Conservation (phyloP, 2,329 filamentous ascomycete species). For the Pseudodiploospora longispora region DNA sequence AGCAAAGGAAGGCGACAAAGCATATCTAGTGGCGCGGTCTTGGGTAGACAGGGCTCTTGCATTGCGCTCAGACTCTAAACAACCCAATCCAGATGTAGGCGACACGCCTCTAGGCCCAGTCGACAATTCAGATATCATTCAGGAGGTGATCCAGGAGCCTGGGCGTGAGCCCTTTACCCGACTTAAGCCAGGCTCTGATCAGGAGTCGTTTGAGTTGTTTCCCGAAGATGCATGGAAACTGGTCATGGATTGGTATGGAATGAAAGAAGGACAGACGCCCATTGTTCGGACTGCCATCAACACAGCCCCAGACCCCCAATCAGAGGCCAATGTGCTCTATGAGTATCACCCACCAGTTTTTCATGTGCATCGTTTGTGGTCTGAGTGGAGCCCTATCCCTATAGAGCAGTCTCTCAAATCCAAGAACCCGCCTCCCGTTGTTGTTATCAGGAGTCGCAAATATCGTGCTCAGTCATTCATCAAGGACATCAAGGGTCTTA, state of each 20-base stretch:
- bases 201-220: constrained; percentile 69
- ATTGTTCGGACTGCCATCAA: constrained; percentile 75
- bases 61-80: constrained; percentile 50
- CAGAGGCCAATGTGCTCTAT: constrained; percentile 61
- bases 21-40: constrained; percentile 67
- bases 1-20: constrained; percentile 62
- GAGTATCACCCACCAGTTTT: constrained; percentile 82
- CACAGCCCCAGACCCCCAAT: constrained; percentile 51
- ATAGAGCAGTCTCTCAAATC: constrained; percentile 54
- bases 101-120: constrained; percentile 65
- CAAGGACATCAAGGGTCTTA: constrained; percentile 59
- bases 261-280: constrained; percentile 59
- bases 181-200: constrained; percentile 59
- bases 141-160: constrained; percentile 47
- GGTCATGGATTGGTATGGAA: constrained; percentile 73
- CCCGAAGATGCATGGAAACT: constrained; percentile 75
- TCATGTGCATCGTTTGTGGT: constrained; percentile 71
- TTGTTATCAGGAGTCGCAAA: constrained; percentile 63
- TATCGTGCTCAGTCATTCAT: constrained; percentile 69
- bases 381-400: constrained; percentile 46
- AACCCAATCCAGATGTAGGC: constrained; percentile 49
- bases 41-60: constrained; percentile 73
- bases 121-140: constrained; percentile 78
- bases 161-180: constrained; percentile 56
- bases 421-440: constrained; percentile 51